phyloP scores from a whole-genome alignment of 305 asterid species.

The Solanum hybrid region DNA sequence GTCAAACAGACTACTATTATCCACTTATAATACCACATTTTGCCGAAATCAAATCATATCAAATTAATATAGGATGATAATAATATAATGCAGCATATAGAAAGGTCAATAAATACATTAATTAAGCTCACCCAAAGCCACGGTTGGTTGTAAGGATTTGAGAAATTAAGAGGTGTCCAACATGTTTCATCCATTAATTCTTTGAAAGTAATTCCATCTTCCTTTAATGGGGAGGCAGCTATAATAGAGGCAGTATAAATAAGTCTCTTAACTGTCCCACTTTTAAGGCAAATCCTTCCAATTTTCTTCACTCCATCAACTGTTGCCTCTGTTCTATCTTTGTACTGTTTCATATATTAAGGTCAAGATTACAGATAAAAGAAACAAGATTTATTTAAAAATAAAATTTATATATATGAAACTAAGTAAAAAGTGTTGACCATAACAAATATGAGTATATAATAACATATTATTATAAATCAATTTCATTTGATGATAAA shows the following conservation, averaged over 20 bases:
- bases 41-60: no score
- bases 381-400: no score
- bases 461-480: no score
- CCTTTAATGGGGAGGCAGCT: conserved; percentile 38
- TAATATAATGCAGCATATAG: no score
- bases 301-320: conserved; percentile 35
- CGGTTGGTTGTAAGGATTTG: neutral
- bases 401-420: no score
- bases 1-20: no score
- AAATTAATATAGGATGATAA: no score
- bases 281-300: conserved; percentile 20
- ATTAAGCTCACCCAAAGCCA: neutral
- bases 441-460: neutral
- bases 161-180: conserved; percentile 20
- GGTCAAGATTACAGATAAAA: neutral
- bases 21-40: no score
- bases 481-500: no score
- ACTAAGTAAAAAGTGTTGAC: no score
- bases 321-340: conserved; percentile 38
- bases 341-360: conserved; percentile 20
- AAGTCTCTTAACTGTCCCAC: conserved; percentile 30
- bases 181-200: conserved; percentile 42
- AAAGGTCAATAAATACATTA: no score
- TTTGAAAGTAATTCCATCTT: conserved; percentile 30
- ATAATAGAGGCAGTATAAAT: conserved; percentile 40